Base-by-base conservation (phyloP, 441 rosid species). In the Rhodomyrtus psidioides region DNA sequence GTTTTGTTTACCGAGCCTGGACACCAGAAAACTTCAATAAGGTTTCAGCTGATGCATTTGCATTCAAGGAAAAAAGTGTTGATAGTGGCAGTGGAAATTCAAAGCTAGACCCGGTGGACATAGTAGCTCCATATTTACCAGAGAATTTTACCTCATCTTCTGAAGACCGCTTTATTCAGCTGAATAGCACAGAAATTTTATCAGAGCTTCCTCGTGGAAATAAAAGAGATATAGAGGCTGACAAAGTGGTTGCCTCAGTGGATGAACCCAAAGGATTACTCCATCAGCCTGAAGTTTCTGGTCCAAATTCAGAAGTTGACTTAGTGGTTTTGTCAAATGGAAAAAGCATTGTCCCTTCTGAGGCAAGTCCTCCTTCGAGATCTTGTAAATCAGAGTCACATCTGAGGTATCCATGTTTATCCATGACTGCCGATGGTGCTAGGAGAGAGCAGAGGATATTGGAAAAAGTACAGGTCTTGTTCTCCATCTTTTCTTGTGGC, bases 381-480 rank as follows among this genome's bases (percentile, higher is more conserved):
- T 86, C 86, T 34, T 83, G 90, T 85, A 88, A 91, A 87, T 92
- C 91, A 84, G 91, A 90, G 83, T 87, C 89, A 76, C 88, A 82
- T 89, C 93, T 89, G 84, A 87, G 90, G 83, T 87, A 88, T 85
- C 92, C 89, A n/a, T 87, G 89, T 81, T 86, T 85, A 83, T 88
- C 90, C 59, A 85, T 91, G 86, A 96, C 98, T 75, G 85, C 93
- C 86, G 98, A 95, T 91, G 93, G 90, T 86, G 91, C 95, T 88
- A 91, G 91, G 85, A 94, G 99, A 92, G 95, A 95, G 92, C 96
- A 95, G 91, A 93, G 97, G 86, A 94, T 98, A 88, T 95, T 96
- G 85, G 93, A 93, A 89, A 93, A 94, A 83, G 88, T 96, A 74
- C 92, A 94, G 96, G 99, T 97, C 85, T 87, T 85, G 85, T 85